Evolutionary conservation across 345 rosid genomes (phyloP).

Genomic region (Syzygium aqueum): DNA sequence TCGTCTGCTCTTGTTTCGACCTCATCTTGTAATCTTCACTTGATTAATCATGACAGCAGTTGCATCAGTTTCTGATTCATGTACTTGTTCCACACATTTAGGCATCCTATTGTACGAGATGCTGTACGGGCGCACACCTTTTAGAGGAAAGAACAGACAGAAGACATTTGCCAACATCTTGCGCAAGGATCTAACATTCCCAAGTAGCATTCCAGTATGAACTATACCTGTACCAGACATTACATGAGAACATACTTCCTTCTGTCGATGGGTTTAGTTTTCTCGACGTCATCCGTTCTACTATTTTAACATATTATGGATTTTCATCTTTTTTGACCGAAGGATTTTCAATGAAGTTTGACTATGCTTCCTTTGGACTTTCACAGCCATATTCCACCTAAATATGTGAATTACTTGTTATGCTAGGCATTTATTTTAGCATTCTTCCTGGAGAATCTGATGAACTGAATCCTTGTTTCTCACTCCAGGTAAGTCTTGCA

Average conservation of each 20-base stretch:
- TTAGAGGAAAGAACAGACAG: conserved; percentile 94
- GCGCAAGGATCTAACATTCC: conserved; percentile 91
- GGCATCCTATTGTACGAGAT: conserved; percentile 94
- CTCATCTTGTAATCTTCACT: neutral
- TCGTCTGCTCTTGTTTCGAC: neutral
- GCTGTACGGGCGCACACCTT: conserved; percentile 97
- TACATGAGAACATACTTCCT: neutral
- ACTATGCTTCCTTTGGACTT: neutral
- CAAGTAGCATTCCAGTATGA: conserved; percentile 84
- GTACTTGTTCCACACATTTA: conserved; percentile 7
- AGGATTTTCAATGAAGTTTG: neutral
- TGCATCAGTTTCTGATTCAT: neutral
- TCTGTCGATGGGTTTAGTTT: neutral
- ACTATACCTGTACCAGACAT: neutral
- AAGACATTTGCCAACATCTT: conserved; percentile 92
- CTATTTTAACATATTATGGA: neutral
- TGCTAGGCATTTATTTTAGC: neutral
- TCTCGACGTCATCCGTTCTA: neutral
- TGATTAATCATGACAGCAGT: neutral
- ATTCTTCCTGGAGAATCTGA: neutral
- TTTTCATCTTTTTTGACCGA: neutral
- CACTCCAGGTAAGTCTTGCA: conserved; percentile 77
- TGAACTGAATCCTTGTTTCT: neutral
- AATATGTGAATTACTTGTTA: neutral
- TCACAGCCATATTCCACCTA: neutral